Evolutionary conservation across 1,284 basidiomycete species (phyloP).

Genomic region (Exsudoporus floridanus): DNA sequence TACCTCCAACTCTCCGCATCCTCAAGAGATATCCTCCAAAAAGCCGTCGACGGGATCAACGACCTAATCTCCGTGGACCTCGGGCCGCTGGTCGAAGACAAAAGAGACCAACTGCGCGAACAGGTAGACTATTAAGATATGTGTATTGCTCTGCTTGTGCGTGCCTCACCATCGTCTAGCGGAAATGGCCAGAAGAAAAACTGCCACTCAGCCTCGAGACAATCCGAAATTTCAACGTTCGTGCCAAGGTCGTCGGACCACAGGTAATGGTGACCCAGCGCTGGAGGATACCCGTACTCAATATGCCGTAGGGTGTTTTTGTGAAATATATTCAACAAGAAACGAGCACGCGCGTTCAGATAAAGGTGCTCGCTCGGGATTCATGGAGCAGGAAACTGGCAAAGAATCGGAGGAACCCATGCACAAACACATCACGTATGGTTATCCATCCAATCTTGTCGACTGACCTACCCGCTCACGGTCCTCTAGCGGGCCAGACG

Average conservation of each 20-base stretch:
- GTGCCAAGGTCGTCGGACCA: slow-evolving; percentile 97
- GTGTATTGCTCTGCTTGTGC: neutral
- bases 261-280: slow-evolving; percentile 51
- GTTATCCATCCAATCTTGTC: slow-evolving; percentile 8
- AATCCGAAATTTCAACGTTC: slow-evolving; percentile 94
- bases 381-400: slow-evolving; percentile 92
- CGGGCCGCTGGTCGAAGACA: slow-evolving; percentile 85
- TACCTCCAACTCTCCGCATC: slow-evolving; percentile 93
- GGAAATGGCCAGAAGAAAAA: slow-evolving; percentile 97
- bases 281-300: neutral
- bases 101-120: slow-evolving; percentile 65
- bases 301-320: slow-evolving; percentile 74
- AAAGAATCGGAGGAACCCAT: slow-evolving; percentile 89
- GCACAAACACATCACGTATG: slow-evolving; percentile 92
- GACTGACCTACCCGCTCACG: slow-evolving; percentile 2
- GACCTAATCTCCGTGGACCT: slow-evolving; percentile 85
- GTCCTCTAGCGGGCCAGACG: slow-evolving; percentile 75
- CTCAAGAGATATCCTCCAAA: slow-evolving; percentile 76
- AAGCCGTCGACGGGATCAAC: slow-evolving; percentile 80
- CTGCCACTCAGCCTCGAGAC: slow-evolving; percentile 84
- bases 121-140: slow-evolving; percentile 42
- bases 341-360: slow-evolving; percentile 96
- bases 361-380: slow-evolving; percentile 94
- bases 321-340: slow-evolving; percentile 99
- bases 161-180: slow-evolving; percentile 39